Evolutionary conservation across 768 basidiomycete species (phyloP).

Genomic region (Lactifluus hygrophoroides): DNA sequence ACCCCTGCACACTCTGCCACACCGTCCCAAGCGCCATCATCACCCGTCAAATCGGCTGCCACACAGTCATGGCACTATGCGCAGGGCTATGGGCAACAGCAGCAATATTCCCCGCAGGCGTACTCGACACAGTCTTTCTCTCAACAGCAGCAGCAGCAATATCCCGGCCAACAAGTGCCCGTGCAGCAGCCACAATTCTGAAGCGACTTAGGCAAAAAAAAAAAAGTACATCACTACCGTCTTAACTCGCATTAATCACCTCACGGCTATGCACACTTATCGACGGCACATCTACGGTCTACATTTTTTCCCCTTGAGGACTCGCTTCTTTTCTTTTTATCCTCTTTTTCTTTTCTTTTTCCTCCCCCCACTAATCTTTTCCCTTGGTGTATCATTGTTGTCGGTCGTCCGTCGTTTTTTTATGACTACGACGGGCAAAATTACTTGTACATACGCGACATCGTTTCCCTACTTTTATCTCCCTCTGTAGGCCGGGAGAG

Average conservation of each 20-base stretch:
- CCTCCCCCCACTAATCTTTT: background rate
- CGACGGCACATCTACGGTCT: background rate
- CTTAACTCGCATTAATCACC: slow-evolving; percentile 3
- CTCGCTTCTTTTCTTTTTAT: background rate
- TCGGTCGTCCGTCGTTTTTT: background rate
- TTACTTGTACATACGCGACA: slow-evolving; percentile 17
- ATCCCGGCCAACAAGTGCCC: slow-evolving; percentile 9
- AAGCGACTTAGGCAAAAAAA: slow-evolving; percentile 1
- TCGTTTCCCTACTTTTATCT: background rate
- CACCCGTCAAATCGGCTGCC: background rate
- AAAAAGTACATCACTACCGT: slow-evolving; percentile 1
- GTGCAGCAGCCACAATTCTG: slow-evolving; percentile 14
- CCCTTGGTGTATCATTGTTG: background rate
- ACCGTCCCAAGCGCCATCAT: background rate
- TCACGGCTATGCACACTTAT: background rate
- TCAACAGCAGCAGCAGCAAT: slow-evolving; percentile 10
- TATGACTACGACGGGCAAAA: slow-evolving; percentile 7
- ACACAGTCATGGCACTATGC: slow-evolving; percentile 12
- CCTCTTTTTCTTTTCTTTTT: background rate
- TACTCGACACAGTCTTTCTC: slow-evolving; percentile 7
- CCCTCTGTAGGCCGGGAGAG: background rate
- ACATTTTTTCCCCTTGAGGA: background rate
- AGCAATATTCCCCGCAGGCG: slow-evolving; percentile 10
- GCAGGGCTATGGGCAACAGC: slow-evolving; percentile 8
- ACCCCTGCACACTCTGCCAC: slow-evolving; percentile 10